Conservation (phyloP, 176 grass and related monocot species). For the maize (Zea mays) region Zm-B73-REFERENCE-NAM-5.0 NC_050102.1:161190001-161190500, state of each 20-base stretch:
- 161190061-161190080: not conserved
- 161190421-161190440: not conserved
- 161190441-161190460: not conserved
- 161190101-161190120: too few species aligned
- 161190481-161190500: not conserved
- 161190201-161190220: too few species aligned
- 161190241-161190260: too few species aligned
- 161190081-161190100: not conserved
- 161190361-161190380: not conserved
- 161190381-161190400: not conserved
- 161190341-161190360: too few species aligned
- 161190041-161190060: not conserved
- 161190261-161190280: not conserved
- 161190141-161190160: too few species aligned
- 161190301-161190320: not conserved
- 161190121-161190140: too few species aligned
- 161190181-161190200: too few species aligned
- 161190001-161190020: conserved; percentile 2
- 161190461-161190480: not conserved
- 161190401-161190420: not conserved
- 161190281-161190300: not conserved
- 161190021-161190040: not conserved
- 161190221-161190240: too few species aligned
- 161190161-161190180: too few species aligned
- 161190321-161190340: not conserved